Conservation (phyloP, 2,329 filamentous ascomycete genomes). For the Cytospora mali region DNA sequence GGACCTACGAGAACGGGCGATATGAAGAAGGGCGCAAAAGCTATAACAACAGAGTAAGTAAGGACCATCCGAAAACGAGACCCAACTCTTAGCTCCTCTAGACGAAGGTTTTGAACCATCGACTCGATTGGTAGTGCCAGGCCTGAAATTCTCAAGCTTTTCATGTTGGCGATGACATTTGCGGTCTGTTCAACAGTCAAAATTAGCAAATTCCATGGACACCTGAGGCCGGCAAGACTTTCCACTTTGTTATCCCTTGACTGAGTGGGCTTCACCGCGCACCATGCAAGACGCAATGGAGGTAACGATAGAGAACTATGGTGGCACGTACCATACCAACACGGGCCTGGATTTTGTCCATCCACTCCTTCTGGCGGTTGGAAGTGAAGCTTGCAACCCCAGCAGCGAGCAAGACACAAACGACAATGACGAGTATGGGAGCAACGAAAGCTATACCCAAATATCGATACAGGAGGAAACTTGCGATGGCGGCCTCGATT, state of each 20-base stretch:
- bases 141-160: conserved; percentile 37
- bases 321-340: conserved; percentile 28
- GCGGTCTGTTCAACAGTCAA: conserved; percentile 30
- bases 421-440: conserved; percentile 36
- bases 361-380: conserved; percentile 36
- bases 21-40: conserved; percentile 39
- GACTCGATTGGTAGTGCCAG: conserved; percentile 34
- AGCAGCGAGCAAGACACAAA: conserved; percentile 31
- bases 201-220: neutral
- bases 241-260: conserved; percentile 22
- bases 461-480: conserved; percentile 38
- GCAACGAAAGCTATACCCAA: conserved; percentile 39
- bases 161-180: conserved; percentile 35
- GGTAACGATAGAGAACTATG: neutral
- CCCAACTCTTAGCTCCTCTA: conserved; percentile 33
- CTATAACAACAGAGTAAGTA: conserved; percentile 34
- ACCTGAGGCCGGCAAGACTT: neutral
- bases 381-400: conserved; percentile 30
- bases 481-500: conserved; percentile 38
- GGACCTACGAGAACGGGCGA: conserved; percentile 37
- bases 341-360: conserved; percentile 36
- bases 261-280: conserved; percentile 4
- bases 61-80: conserved; percentile 32
- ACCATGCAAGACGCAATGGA: neutral
- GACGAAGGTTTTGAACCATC: conserved; percentile 32